Percentiles rank a stretch among this genome's conserved stretches.
Conservation (phyloP, 2,329 filamentous ascomycete species). For the Alternaria postmessia region DNA sequence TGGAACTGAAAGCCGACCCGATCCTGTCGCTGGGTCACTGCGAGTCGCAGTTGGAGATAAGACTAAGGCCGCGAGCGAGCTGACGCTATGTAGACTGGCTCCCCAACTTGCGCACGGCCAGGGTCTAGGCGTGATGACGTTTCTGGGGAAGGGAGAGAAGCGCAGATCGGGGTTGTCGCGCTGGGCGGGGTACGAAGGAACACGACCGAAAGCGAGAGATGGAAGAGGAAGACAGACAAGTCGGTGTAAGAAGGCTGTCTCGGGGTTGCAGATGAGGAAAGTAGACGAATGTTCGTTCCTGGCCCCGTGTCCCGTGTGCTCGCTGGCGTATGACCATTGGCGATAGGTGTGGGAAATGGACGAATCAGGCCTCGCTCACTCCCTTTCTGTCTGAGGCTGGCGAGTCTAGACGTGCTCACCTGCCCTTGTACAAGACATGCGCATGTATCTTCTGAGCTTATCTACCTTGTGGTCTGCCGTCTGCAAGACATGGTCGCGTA, state of each 20-base stretch:
- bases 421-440: slow-evolving; percentile 31
- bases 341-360: slow-evolving; percentile 31
- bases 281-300: slow-evolving; percentile 29
- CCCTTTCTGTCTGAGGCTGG: slow-evolving; percentile 34
- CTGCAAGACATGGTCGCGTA: slow-evolving; percentile 18
- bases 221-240: background rate
- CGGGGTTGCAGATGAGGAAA: slow-evolving; percentile 15
- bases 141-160: slow-evolving; percentile 14
- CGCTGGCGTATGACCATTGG: slow-evolving; percentile 34
- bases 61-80: slow-evolving; percentile 18
- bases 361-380: slow-evolving; percentile 37
- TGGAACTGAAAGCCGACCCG: background rate
- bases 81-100: slow-evolving; percentile 30
- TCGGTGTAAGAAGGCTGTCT: slow-evolving; percentile 11
- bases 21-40: slow-evolving; percentile 18
- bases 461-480: slow-evolving; percentile 8
- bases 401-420: slow-evolving; percentile 34
- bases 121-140: slow-evolving; percentile 31
- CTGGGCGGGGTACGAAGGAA: slow-evolving; percentile 17
- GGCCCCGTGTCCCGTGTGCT: slow-evolving; percentile 31
- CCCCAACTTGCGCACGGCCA: slow-evolving; percentile 30
- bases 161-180: slow-evolving; percentile 19
- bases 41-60: slow-evolving; percentile 28
- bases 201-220: slow-evolving; percentile 1
- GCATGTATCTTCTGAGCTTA: slow-evolving; percentile 18